These are phyloP conservation scores for Kregervanrija pseudodelftensis DNA, from an alignment of 805 yeast species.

Conservation along the genomic window DNA sequence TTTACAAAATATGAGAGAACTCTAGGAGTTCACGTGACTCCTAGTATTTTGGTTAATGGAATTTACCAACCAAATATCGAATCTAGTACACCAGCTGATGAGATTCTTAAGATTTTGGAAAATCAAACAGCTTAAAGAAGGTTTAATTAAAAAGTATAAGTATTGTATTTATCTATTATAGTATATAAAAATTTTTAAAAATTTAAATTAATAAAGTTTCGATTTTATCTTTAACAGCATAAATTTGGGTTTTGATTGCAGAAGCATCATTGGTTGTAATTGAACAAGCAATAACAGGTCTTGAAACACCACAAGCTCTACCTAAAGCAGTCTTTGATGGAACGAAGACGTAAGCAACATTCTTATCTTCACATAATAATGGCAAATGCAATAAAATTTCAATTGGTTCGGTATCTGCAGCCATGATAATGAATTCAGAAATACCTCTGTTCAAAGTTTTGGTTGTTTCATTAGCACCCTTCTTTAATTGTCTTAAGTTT, in stretches of 20 bases:
- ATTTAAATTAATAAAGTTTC: conserved; percentile 89
- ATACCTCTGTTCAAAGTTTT: conserved; percentile 99
- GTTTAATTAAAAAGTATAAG: neutral
- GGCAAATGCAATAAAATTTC: conserved; percentile 98
- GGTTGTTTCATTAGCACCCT: conserved; percentile 99
- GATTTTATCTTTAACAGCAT: conserved; percentile 96
- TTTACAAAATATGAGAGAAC: conserved; percentile 69
- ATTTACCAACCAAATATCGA: conserved; percentile 50
- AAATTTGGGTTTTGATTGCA: conserved; percentile 93
- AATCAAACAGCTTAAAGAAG: conserved; percentile 7
- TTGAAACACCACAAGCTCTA: conserved; percentile 99
- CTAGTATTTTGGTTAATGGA: conserved; percentile 70
- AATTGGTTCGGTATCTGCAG: conserved; percentile 99
- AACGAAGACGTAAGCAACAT: conserved; percentile 98
- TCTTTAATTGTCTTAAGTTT: conserved; percentile 95
- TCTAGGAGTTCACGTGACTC: conserved; percentile 78
- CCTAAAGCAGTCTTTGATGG: conserved; percentile 98
- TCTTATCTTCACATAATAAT: conserved; percentile 96
- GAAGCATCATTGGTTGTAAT: conserved; percentile 98
- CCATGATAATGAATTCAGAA: conserved; percentile 98
- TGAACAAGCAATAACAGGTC: conserved; percentile 98
- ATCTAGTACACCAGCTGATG: conserved; percentile 49
- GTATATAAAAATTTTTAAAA: neutral
- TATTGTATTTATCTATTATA: neutral
- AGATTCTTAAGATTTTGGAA: conserved; percentile 35